These are phyloP conservation scores for Hymenoscyphus repandus DNA, from an alignment of 2,329 filamentous ascomycete genomes.

Conservation along the genomic window DNA sequence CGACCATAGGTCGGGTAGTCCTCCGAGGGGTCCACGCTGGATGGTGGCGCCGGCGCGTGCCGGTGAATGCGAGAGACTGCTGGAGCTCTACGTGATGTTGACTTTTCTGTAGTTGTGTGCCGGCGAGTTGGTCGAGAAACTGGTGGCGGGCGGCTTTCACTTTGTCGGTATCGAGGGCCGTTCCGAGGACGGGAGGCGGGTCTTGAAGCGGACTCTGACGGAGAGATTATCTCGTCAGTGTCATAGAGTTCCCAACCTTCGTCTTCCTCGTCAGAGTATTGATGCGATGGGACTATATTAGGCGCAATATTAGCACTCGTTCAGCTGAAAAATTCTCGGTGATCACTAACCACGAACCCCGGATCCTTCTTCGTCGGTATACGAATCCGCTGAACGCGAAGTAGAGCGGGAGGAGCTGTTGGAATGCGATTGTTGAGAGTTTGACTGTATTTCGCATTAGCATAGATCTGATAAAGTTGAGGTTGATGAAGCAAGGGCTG, in stretches of 20 bases:
- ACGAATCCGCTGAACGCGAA: constrained; percentile 25
- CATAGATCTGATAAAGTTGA: neutral
- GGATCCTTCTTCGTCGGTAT: constrained; percentile 28
- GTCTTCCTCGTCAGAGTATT: constrained; percentile 16
- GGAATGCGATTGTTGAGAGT: constrained; percentile 17
- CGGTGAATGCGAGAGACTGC: constrained; percentile 37
- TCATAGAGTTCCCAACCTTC: constrained; percentile 32
- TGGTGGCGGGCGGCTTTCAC: constrained; percentile 32
- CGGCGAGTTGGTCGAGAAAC: constrained; percentile 36
- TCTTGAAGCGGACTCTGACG: constrained; percentile 53
- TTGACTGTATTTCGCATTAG: neutral
- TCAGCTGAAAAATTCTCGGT: neutral
- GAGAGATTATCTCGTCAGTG: constrained; percentile 45
- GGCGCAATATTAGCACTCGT: neutral
- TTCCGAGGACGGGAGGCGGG: constrained; percentile 37
- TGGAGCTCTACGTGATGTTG: constrained; percentile 30
- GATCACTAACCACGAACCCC: constrained; percentile 23
- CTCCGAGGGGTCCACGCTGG: constrained; percentile 60
- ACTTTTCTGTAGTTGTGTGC: constrained; percentile 31
- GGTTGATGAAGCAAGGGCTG: neutral
- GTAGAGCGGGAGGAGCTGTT: constrained; percentile 25
- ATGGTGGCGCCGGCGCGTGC: constrained; percentile 47
- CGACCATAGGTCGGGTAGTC: constrained; percentile 50
- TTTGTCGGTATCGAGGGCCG: constrained; percentile 20
- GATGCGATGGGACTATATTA: constrained; percentile 16